A percentile compares a stretch with the other conserved stretches of the same genome.
Evolutionary conservation across 768 basidiomycete species (phyloP).

Genomic region (Amanita pseudoporphyria): DNA sequence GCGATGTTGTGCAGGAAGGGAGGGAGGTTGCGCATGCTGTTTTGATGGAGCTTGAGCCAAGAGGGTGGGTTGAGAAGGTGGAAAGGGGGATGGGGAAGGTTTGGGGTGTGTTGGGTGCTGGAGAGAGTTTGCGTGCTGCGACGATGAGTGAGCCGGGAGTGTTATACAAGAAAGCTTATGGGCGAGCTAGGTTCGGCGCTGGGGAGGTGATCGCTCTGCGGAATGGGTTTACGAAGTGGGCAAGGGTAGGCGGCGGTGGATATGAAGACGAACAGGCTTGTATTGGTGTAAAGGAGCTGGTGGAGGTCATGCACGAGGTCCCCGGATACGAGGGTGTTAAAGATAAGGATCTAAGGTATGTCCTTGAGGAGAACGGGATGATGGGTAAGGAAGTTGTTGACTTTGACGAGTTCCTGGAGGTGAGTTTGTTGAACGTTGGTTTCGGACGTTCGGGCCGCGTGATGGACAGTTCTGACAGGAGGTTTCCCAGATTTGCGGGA

Average conservation of each 20-base stretch:
- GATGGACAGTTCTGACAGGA: background rate
- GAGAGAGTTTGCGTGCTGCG: slow-evolving; percentile 11
- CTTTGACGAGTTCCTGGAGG: slow-evolving; percentile 86
- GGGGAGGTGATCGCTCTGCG: slow-evolving; percentile 33
- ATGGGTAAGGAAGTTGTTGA: slow-evolving; percentile 44
- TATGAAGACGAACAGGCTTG: slow-evolving; percentile 19
- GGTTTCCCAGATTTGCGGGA: slow-evolving; percentile 53
- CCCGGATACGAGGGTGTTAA: slow-evolving; percentile 53
- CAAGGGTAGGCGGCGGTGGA: slow-evolving; percentile 17
- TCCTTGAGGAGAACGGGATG: slow-evolving; percentile 70
- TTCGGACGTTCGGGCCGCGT: too few relatives aligned
- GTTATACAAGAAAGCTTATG: slow-evolving; percentile 12
- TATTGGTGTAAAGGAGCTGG: slow-evolving; percentile 29
- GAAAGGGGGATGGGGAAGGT: slow-evolving; percentile 8
- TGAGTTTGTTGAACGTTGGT: too few relatives aligned
- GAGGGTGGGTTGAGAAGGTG: slow-evolving; percentile 11
- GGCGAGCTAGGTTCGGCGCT: slow-evolving; percentile 35
- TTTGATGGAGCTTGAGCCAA: slow-evolving; percentile 2
- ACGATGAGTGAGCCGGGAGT: slow-evolving; percentile 11
- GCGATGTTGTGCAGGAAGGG: slow-evolving; percentile 23
- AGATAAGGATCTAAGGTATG: slow-evolving; percentile 60
- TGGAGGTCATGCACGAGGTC: slow-evolving; percentile 33
- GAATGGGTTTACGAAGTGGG: slow-evolving; percentile 26
- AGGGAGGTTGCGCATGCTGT: slow-evolving; percentile 19
- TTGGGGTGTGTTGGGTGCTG: background rate